Percentiles rank a stretch among this genome's conserved stretches.
These are phyloP conservation scores for Fusarium sarcochroum DNA, from an alignment of 2,329 filamentous ascomycete genomes.

Conservation along the genomic window DNA sequence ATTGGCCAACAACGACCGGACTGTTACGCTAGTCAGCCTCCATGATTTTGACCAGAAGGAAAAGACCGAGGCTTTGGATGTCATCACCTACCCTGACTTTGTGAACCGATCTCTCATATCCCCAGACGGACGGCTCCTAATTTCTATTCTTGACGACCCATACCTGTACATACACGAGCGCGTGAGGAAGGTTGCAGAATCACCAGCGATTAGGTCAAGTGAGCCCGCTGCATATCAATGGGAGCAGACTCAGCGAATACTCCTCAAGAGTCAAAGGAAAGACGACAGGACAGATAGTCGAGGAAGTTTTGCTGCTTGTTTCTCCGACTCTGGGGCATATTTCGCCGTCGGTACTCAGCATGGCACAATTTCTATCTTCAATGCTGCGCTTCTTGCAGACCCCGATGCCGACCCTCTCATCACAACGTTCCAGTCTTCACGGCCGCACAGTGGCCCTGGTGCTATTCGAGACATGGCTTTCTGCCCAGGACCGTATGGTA, in stretches of 20 bases:
- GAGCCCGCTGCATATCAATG: slow-evolving; percentile 61
- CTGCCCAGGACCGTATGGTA: slow-evolving; percentile 88
- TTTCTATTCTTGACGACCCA: slow-evolving; percentile 89
- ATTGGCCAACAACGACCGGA: slow-evolving; percentile 92
- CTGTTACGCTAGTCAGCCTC: slow-evolving; percentile 86
- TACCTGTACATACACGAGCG: slow-evolving; percentile 86
- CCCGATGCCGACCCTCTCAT: slow-evolving; percentile 73
- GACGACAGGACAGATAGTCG: slow-evolving; percentile 69
- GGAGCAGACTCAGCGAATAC: slow-evolving; percentile 65
- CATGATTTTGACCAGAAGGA: slow-evolving; percentile 66
- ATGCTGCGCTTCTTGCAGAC: slow-evolving; percentile 65
- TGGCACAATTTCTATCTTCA: slow-evolving; percentile 82
- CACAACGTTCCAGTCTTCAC: slow-evolving; percentile 82
- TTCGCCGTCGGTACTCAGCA: slow-evolving; percentile 85
- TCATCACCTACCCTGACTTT: slow-evolving; percentile 82
- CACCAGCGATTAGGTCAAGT: slow-evolving; percentile 39
- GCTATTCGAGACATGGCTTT: slow-evolving; percentile 94
- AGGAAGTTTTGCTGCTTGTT: slow-evolving; percentile 84
- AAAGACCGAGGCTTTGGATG: slow-evolving; percentile 72
- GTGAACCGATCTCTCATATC: slow-evolving; percentile 97
- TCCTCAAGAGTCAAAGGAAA: slow-evolving; percentile 70
- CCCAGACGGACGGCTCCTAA: slow-evolving; percentile 83
- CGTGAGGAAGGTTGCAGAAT: slow-evolving; percentile 54
- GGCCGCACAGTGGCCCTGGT: slow-evolving; percentile 77
- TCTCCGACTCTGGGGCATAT: slow-evolving; percentile 78